These are phyloP conservation scores for Tetrapisispora iriomotensis DNA, from an alignment of 805 yeast species.

Conservation along the genomic window DNA sequence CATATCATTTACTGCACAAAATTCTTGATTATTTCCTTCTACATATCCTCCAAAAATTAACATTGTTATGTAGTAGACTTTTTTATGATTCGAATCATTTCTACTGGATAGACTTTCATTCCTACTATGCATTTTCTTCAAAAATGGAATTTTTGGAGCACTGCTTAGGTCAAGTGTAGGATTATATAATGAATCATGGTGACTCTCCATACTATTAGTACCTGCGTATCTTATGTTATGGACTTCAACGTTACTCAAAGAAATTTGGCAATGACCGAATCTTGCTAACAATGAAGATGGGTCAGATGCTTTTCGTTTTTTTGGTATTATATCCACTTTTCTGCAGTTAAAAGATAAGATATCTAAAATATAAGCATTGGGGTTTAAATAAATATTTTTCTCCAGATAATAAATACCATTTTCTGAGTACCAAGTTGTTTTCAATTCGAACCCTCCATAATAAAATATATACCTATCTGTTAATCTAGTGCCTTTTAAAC, in stretches of 20 bases:
- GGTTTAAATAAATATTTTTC: conserved; percentile 39
- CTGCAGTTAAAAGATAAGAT: conserved; percentile 38
- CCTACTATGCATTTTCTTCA: not conserved
- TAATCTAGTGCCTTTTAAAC: conserved; percentile 39
- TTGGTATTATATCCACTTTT: conserved; percentile 33
- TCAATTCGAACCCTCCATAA: conserved; percentile 56
- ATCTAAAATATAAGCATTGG: conserved; percentile 52
- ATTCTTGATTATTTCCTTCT: conserved; percentile 19
- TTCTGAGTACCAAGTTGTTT: conserved; percentile 25
- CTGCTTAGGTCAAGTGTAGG: not conserved
- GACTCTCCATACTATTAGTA: not conserved
- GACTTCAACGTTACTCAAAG: conserved; percentile 5
- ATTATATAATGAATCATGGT: not conserved
- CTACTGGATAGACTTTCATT: no score
- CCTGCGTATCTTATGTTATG: not conserved
- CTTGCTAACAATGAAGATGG: conserved; percentile 29
- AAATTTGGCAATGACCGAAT: conserved; percentile 33
- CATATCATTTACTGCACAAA: conserved; percentile 31
- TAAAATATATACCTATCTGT: conserved; percentile 48
- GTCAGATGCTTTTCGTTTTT: conserved; percentile 22
- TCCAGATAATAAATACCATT: conserved; percentile 31
- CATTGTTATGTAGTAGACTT: not conserved
- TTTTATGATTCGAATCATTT: not conserved
- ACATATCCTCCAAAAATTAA: conserved; percentile 43
- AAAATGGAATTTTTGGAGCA: not conserved